Percentiles rank a stretch among this genome's conserved stretches.
Conservation (phyloP, 768 basidiomycete genomes). For the Lactarius sp. region DNA sequence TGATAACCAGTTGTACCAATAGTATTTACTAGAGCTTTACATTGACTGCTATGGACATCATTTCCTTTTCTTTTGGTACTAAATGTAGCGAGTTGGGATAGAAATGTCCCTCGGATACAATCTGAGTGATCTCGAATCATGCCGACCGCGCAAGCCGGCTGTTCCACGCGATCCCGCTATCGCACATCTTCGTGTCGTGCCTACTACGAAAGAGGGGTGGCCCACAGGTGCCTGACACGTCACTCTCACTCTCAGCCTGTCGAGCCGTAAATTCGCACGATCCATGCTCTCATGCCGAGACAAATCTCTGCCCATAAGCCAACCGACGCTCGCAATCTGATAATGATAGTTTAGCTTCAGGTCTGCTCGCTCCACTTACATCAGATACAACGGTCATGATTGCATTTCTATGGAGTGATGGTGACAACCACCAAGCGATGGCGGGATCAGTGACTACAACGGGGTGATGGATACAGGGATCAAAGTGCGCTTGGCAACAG, state of each 20-base stretch:
- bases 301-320: conserved; percentile 4
- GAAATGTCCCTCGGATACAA: neutral
- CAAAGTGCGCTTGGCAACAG: neutral
- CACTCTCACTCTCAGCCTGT: no score
- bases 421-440: neutral
- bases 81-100: neutral
- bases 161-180: no score
- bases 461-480: conserved; percentile 4
- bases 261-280: no score
- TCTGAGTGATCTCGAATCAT: neutral
- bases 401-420: neutral
- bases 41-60: conserved; percentile 23
- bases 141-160: no score
- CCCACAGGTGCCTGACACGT: no score
- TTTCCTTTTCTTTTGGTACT: neutral
- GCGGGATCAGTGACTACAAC: neutral
- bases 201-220: no score
- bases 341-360: neutral
- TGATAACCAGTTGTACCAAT: conserved; percentile 25
- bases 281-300: no score
- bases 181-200: no score
- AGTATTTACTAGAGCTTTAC: conserved; percentile 25
- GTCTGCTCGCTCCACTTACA: neutral
- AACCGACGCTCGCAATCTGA: neutral
- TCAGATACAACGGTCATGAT: neutral